phyloP scores from a whole-genome alignment of 352 stramenopile genomes.

The Phytophthora aleatoria region DNA sequence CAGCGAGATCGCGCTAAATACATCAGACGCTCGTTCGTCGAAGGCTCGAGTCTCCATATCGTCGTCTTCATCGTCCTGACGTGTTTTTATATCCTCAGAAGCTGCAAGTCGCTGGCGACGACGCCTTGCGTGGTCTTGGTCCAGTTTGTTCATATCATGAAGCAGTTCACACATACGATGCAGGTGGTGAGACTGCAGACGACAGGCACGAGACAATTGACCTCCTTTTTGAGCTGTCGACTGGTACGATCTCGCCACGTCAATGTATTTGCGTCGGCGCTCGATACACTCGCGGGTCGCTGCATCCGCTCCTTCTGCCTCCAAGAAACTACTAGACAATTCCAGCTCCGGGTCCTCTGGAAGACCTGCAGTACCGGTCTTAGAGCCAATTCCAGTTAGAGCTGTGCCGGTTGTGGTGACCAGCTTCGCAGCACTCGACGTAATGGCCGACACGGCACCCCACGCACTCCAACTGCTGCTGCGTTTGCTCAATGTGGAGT shows the following conservation, averaged over 20 bases:
- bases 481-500: slow-evolving; percentile 24
- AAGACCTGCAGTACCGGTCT: slow-evolving; percentile 35
- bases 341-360: slow-evolving; percentile 38
- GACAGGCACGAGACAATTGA: slow-evolving; percentile 62
- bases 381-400: slow-evolving; percentile 45
- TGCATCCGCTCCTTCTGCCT: slow-evolving; percentile 31
- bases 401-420: slow-evolving; percentile 72
- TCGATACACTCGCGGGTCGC: slow-evolving; percentile 37
- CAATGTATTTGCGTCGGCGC: slow-evolving; percentile 66
- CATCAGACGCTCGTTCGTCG: slow-evolving; percentile 69
- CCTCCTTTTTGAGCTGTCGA: slow-evolving; percentile 63
- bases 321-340: slow-evolving; percentile 63
- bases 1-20: slow-evolving; percentile 74
- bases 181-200: slow-evolving; percentile 68
- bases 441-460: slow-evolving; percentile 75
- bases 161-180: slow-evolving; percentile 76
- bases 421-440: slow-evolving; percentile 74
- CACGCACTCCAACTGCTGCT: slow-evolving; percentile 65
- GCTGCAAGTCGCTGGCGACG: slow-evolving; percentile 38
- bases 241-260: slow-evolving; percentile 67
- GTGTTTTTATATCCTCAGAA: slow-evolving; percentile 25
- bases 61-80: slow-evolving; percentile 47
- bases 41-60: slow-evolving; percentile 76
- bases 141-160: slow-evolving; percentile 72
- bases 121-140: slow-evolving; percentile 53